phyloP scores from a whole-genome alignment of 768 basidiomycete genomes.

The Lactarius pseudohatsudake region DNA sequence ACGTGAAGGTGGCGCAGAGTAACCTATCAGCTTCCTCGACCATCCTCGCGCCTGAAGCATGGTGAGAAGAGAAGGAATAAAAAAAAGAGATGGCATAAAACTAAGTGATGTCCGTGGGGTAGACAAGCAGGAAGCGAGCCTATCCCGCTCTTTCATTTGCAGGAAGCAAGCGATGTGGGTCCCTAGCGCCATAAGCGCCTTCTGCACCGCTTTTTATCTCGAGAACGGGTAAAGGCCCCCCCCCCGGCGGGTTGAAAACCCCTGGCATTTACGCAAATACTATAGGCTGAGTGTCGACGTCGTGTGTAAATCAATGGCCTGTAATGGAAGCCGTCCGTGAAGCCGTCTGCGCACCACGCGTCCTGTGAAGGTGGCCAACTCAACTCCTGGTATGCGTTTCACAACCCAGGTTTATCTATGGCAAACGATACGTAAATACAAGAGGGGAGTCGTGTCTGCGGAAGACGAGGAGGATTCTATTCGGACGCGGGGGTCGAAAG shows the following conservation, averaged over 20 bases:
- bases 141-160: neutral
- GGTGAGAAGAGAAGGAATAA: constrained; percentile 14
- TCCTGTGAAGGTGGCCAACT: too few species aligned
- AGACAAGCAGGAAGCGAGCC: constrained; percentile 4
- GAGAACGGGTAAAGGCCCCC: neutral
- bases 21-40: constrained; percentile 7
- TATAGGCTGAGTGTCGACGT: neutral
- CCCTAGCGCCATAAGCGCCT: constrained; percentile 11
- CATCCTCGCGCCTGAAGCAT: constrained; percentile 13
- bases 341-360: neutral
- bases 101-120: constrained; percentile 2
- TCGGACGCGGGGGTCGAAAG: neutral
- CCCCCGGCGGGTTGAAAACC: constrained; percentile 1
- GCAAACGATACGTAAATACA: neutral
- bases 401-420: too few species aligned
- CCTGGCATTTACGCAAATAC: constrained; percentile 9
- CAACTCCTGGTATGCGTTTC: too few species aligned
- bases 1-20: constrained; percentile 20
- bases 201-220: constrained; percentile 23
- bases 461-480: neutral
- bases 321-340: neutral
- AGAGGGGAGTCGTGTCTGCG: neutral
- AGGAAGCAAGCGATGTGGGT: constrained; percentile 5
- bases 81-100: constrained; percentile 3
- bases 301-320: neutral